Conservation (phyloP, 495 filamentous ascomycete genomes). For the Hypoxylon lenormandii region DNA sequence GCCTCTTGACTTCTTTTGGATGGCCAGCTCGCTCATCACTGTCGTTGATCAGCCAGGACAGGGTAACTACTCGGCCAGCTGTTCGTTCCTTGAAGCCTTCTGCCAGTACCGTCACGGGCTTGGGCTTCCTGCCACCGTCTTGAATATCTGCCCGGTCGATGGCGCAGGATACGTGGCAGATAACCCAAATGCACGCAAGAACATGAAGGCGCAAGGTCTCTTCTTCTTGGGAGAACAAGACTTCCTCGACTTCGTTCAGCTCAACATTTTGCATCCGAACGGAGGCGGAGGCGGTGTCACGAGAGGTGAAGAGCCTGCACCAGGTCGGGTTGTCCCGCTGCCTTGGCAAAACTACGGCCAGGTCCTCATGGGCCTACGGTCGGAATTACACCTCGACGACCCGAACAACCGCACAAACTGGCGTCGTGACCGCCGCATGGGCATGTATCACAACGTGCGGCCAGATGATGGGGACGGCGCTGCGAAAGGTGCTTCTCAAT, state of each 20-base stretch:
- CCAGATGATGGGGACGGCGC: neutral
- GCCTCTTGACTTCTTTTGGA: conserved; percentile 56
- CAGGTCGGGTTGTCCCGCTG: conserved; percentile 7
- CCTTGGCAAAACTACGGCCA: conserved; percentile 46
- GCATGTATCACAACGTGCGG: conserved; percentile 52
- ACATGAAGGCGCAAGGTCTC: conserved; percentile 46
- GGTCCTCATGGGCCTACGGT: conserved; percentile 54
- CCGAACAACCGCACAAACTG: conserved; percentile 49
- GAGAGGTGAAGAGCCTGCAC: too few relatives aligned
- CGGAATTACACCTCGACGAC: conserved; percentile 47
- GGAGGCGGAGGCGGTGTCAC: too few relatives aligned
- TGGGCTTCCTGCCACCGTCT: conserved; percentile 54
- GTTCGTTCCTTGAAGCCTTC: conserved; percentile 62
- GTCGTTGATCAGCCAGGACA: conserved; percentile 56
- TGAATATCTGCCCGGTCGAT: conserved; percentile 59
- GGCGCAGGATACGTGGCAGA: conserved; percentile 59
- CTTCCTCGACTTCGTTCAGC: conserved; percentile 49
- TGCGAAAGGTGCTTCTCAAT: neutral
- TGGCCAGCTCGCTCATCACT: conserved; percentile 55
- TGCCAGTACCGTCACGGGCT: conserved; percentile 56
- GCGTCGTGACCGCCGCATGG: conserved; percentile 56
- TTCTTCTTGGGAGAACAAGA: conserved; percentile 49
- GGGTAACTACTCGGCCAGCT: conserved; percentile 61
- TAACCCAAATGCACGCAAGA: conserved; percentile 44
- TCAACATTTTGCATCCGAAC: conserved; percentile 31